A percentile compares a stretch with the other conserved stretches of the same genome.
These are phyloP conservation scores for Leucoagaricus sp. DNA, from an alignment of 1,284 basidiomycete genomes.

Conservation along the genomic window DNA sequence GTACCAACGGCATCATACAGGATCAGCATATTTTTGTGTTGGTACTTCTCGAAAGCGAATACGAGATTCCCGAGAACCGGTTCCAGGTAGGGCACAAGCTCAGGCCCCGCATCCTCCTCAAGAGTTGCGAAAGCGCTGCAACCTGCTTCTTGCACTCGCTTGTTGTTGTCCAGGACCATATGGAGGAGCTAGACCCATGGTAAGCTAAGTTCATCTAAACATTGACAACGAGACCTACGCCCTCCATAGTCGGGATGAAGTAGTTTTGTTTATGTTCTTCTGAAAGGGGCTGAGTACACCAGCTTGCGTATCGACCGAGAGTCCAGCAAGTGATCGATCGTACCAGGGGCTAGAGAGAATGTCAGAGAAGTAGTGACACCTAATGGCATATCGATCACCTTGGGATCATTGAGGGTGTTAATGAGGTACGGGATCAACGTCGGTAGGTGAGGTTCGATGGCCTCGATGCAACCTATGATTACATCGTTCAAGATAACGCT, in stretches of 20 bases:
- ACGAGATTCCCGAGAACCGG: conserved; percentile 95
- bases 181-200: conserved; percentile 71
- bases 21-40: conserved; percentile 99
- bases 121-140: conserved; percentile 98
- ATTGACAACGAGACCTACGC: conserved; percentile 58
- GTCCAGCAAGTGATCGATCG: conserved; percentile 99
- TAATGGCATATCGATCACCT: conserved; percentile 50
- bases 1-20: conserved; percentile 98
- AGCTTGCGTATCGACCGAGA: conserved; percentile 96
- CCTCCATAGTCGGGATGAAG: conserved; percentile 98
- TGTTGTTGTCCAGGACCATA: conserved; percentile 99
- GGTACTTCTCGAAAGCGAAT: conserved; percentile 96
- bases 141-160: conserved; percentile 98
- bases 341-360: conserved; percentile 75
- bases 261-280: conserved; percentile 88
- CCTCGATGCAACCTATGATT: conserved; percentile 87
- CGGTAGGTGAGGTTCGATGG: conserved; percentile 92
- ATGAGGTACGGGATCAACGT: conserved; percentile 93
- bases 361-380: conserved; percentile 10
- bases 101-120: conserved; percentile 94
- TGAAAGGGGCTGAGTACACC: conserved; percentile 84
- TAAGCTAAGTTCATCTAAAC: conserved; percentile 2
- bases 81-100: conserved; percentile 91
- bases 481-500: conserved; percentile 15
- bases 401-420: conserved; percentile 87